Evolutionary conservation across 2,329 filamentous ascomycete species (phyloP).

Genomic region (Trichoderma sp.): DNA sequence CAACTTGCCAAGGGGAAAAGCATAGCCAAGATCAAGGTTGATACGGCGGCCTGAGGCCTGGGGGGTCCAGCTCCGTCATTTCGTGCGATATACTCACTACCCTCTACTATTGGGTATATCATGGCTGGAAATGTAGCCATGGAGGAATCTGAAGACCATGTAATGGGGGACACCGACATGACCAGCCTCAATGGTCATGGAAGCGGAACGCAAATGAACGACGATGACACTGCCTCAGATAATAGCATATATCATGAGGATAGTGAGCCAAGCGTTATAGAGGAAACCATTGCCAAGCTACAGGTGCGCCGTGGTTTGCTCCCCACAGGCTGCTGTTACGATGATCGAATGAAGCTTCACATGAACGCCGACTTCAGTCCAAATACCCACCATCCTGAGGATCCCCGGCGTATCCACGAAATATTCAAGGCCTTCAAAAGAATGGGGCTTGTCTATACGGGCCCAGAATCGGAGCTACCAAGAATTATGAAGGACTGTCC

Average conservation of each 20-base stretch:
- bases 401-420: slow-evolving; percentile 85
- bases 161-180: slow-evolving; percentile 41
- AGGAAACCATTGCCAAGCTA: slow-evolving; percentile 39
- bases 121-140: slow-evolving; percentile 32
- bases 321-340: slow-evolving; percentile 80
- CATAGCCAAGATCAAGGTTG: not conserved
- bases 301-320: slow-evolving; percentile 50
- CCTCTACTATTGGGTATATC: not conserved
- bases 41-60: not conserved
- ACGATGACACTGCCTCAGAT: slow-evolving; percentile 36
- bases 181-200: slow-evolving; percentile 27
- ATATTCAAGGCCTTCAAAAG: slow-evolving; percentile 88
- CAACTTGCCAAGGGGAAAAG: not conserved
- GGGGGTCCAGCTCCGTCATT: not conserved
- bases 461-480: slow-evolving; percentile 53
- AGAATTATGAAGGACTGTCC: slow-evolving; percentile 53
- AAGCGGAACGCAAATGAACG: slow-evolving; percentile 21
- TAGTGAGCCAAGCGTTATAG: slow-evolving; percentile 37
- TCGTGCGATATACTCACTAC: not conserved
- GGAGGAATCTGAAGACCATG: slow-evolving; percentile 47
- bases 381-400: slow-evolving; percentile 85
- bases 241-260: slow-evolving; percentile 38
- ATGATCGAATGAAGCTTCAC: slow-evolving; percentile 93
- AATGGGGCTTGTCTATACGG: slow-evolving; percentile 71
- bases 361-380: slow-evolving; percentile 75